phyloP scores from a whole-genome alignment of 208 protist species.

The Wallacemonas sp. region DNA sequence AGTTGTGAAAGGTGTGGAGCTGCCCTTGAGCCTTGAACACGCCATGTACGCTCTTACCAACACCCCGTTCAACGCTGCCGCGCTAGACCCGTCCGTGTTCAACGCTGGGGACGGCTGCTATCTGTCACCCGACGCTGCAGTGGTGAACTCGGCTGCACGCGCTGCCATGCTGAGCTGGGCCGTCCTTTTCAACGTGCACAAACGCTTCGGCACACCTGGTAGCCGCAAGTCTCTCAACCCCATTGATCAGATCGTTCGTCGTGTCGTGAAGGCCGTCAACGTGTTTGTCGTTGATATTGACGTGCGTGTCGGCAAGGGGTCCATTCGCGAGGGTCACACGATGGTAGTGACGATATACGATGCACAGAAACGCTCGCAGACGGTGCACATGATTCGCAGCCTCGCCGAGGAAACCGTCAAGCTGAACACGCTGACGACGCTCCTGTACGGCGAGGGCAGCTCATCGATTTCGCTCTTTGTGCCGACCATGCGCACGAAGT shows the following conservation, averaged over 20 bases:
- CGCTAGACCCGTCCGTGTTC: conserved; percentile 50
- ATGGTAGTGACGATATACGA: conserved; percentile 92
- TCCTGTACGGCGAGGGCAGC: conserved; percentile 88
- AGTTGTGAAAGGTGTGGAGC: conserved; percentile 69
- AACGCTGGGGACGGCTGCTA: conserved; percentile 47
- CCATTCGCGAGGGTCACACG: conserved; percentile 86
- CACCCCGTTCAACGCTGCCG: conserved; percentile 40
- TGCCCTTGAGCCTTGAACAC: conserved; percentile 77
- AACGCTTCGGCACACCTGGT: conserved; percentile 82
- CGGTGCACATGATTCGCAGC: conserved; percentile 88
- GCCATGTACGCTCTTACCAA: conserved; percentile 66
- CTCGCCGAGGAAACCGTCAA: conserved; percentile 81
- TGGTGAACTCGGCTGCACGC: conserved; percentile 30
- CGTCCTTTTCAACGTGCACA: conserved; percentile 82
- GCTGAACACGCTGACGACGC: conserved; percentile 77
- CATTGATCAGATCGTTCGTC: conserved; percentile 85
- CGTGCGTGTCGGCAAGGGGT: conserved; percentile 83
- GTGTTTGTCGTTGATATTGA: conserved; percentile 90
- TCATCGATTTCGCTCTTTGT: conserved; percentile 90
- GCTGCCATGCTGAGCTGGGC: conserved; percentile 70
- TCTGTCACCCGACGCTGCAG: neutral
- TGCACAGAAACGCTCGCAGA: conserved; percentile 74
- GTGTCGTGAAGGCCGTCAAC: conserved; percentile 89
- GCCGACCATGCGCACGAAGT: conserved; percentile 65
- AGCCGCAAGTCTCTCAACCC: conserved; percentile 83